Evolutionary conservation across 768 basidiomycete species (phyloP).

Genomic region (Saitozyma podzolica): DNA sequence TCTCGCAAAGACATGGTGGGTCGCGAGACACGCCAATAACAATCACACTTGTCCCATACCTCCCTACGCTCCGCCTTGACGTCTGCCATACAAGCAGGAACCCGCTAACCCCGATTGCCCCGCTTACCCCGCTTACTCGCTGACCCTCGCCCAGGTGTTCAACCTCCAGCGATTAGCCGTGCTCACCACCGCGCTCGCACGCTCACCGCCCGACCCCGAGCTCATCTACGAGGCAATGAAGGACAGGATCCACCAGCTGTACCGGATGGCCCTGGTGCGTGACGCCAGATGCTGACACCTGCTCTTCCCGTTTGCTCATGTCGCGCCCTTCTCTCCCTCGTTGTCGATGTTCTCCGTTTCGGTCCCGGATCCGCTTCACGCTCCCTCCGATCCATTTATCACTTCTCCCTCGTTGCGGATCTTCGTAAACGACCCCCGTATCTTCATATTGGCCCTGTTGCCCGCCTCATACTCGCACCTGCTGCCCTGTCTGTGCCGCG

Average conservation of each 20-base stretch:
- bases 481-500: no score
- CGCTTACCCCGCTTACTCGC: background rate
- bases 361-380: no score
- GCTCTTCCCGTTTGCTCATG: background rate
- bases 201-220: constrained; percentile 86
- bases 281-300: background rate
- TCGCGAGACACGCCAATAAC: constrained; percentile 11
- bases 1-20: constrained; percentile 86
- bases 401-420: no score
- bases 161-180: constrained; percentile 96
- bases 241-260: constrained; percentile 95
- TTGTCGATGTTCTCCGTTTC: background rate
- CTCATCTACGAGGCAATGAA: constrained; percentile 99
- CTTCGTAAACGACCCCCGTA: no score
- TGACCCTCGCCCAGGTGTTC: constrained; percentile 68
- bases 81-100: no score
- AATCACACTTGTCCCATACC: no score
- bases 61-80: no score
- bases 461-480: no score
- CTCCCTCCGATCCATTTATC: no score
- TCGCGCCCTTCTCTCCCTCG: background rate
- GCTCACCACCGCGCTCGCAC: constrained; percentile 86
- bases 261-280: constrained; percentile 79
- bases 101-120: background rate
- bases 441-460: no score